These are phyloP conservation scores for Clitopilus passeckerianus DNA, from an alignment of 768 basidiomycete species.

Conservation along the genomic window DNA sequence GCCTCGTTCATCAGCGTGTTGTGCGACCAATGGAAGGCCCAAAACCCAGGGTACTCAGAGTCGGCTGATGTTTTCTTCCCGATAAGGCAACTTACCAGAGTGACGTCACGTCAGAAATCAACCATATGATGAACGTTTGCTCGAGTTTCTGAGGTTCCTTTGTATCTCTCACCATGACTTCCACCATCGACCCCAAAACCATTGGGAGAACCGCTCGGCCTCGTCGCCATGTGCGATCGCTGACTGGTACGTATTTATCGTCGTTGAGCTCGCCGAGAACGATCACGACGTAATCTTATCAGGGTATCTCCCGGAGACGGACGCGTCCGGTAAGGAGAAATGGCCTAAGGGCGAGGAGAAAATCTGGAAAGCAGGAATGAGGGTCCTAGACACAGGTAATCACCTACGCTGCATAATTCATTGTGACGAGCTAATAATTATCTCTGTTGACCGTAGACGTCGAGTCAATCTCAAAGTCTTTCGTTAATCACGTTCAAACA, in stretches of 20 bases:
- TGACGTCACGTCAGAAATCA: constrained; percentile 3
- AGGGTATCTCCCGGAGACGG: constrained; percentile 80
- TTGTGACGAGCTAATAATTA: background rate
- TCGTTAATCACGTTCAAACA: constrained; percentile 83
- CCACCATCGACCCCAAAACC: constrained; percentile 55
- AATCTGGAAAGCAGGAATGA: constrained; percentile 62
- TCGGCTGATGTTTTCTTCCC: background rate
- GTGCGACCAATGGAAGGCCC: background rate
- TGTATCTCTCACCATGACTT: constrained; percentile 45
- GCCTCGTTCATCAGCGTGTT: background rate
- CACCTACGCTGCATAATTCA: background rate
- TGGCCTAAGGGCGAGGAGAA: constrained; percentile 82
- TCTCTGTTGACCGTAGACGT: constrained; percentile 38
- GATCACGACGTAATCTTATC: constrained; percentile 3
- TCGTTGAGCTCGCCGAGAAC: background rate
- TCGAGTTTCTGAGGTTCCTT: background rate
- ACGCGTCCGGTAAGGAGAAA: constrained; percentile 73
- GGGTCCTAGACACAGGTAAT: constrained; percentile 52
- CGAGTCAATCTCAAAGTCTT: constrained; percentile 59
- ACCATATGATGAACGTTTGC: constrained; percentile 1
- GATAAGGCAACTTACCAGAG: background rate
- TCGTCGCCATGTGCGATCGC: constrained; percentile 63
- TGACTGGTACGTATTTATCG: constrained; percentile 42
- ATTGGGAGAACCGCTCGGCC: constrained; percentile 60
- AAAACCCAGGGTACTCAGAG: background rate